Evolutionary conservation across 2,329 filamentous ascomycete species (phyloP).

Genomic region (Fusarium nygamai): DNA sequence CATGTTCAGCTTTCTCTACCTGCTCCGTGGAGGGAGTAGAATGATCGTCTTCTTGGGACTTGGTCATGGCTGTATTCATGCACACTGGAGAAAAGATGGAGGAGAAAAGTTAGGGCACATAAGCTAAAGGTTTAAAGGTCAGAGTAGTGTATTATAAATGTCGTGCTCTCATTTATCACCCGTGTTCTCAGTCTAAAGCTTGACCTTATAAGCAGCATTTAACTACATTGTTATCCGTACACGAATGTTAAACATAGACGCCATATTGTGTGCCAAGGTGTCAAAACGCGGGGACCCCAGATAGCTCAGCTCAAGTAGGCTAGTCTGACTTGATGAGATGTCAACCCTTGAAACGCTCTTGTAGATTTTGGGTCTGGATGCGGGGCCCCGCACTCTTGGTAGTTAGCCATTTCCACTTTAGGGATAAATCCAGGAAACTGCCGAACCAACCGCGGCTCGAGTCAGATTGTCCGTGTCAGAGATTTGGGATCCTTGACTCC

Average conservation of each 20-base stretch:
- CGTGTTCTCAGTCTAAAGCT: fast-evolving
- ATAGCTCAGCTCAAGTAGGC: not conserved
- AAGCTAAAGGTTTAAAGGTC: fast-evolving
- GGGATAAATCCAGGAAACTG: not conserved
- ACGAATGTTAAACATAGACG: not conserved
- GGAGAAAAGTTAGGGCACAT: fast-evolving
- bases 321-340: not conserved
- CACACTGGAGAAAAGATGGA: fast-evolving
- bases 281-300: not conserved
- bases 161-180: no score
- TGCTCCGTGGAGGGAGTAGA: not conserved
- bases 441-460: not conserved
- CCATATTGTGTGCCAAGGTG: not conserved
- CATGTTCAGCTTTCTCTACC: not conserved
- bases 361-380: not conserved
- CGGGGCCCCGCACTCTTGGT: not conserved
- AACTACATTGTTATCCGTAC: no score
- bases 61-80: not conserved
- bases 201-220: no score
- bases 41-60: not conserved
- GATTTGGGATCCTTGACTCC: not conserved
- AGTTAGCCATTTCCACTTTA: not conserved
- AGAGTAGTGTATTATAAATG: not conserved
- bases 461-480: not conserved
- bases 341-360: fast-evolving